These are phyloP conservation scores for Speleostelium caveatum DNA, from an alignment of 78 protist genomes.

Conservation along the genomic window DNA sequence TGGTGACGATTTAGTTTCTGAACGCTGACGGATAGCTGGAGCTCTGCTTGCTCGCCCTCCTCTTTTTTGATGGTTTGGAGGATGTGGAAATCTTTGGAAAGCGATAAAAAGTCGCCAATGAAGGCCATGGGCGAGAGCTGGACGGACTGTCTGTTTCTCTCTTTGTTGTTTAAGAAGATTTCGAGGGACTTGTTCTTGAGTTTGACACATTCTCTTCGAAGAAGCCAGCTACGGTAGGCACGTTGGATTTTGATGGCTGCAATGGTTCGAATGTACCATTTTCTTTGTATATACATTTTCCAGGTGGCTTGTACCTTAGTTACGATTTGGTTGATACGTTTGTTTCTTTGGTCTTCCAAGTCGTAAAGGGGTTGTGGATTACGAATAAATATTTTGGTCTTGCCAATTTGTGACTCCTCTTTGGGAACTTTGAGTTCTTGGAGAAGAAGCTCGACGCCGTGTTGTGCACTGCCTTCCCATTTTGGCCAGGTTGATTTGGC, in stretches of 20 bases:
- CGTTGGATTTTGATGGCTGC: slow-evolving; percentile 54
- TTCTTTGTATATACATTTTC: slow-evolving; percentile 50
- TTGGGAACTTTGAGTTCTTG: background rate
- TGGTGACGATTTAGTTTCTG: slow-evolving; percentile 61
- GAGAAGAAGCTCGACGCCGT: slow-evolving; percentile 22
- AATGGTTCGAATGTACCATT: slow-evolving; percentile 31
- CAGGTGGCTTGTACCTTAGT: slow-evolving; percentile 51
- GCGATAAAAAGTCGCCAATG: slow-evolving; percentile 67
- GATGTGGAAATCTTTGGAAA: slow-evolving; percentile 8
- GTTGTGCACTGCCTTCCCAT: slow-evolving; percentile 65
- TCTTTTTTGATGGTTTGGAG: slow-evolving; percentile 1
- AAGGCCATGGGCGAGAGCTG: slow-evolving; percentile 16
- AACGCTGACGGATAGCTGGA: slow-evolving; percentile 47
- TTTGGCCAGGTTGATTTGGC: slow-evolving; percentile 83
- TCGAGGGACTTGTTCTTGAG: slow-evolving; percentile 48
- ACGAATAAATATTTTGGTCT: slow-evolving; percentile 65
- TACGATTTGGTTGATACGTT: slow-evolving; percentile 19
- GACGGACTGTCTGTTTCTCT: slow-evolving; percentile 45
- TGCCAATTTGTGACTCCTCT: slow-evolving; percentile 65
- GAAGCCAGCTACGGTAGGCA: slow-evolving; percentile 34
- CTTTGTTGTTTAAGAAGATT: slow-evolving; percentile 66
- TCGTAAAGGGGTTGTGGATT: slow-evolving; percentile 68
- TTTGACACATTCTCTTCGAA: slow-evolving; percentile 57
- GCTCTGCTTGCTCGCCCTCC: background rate
- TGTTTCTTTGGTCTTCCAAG: slow-evolving; percentile 49